A percentile compares a stretch with the other conserved stretches of the same genome.
These are phyloP conservation scores for Daedaleopsis nitida DNA, from an alignment of 768 basidiomycete species.

Conservation along the genomic window DNA sequence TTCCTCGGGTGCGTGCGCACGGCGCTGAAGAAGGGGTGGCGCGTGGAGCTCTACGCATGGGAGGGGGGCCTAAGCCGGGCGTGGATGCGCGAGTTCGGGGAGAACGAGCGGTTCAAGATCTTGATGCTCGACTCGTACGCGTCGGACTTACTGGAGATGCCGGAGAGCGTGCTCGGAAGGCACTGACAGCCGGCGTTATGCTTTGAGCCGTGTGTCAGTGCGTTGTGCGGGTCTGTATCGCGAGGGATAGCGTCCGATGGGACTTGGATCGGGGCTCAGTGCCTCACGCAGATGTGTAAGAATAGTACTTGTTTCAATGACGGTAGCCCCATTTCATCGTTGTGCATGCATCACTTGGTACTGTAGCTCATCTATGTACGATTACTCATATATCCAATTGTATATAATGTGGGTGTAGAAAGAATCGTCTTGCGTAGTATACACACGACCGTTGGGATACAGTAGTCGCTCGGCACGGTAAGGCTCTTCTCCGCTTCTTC, in stretches of 20 bases:
- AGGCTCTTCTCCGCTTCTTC: no score
- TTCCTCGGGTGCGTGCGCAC: constrained; percentile 87
- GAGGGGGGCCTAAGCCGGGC: constrained; percentile 78
- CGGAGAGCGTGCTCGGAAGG: constrained; percentile 7
- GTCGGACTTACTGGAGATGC: constrained; percentile 38
- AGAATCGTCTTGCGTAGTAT: no score
- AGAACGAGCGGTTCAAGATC: constrained; percentile 33
- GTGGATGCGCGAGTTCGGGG: constrained; percentile 75
- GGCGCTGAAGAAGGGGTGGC: constrained; percentile 89
- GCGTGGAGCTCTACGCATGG: constrained; percentile 94
- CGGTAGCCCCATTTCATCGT: background rate
- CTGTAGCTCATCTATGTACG: background rate
- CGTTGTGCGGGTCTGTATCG: background rate
- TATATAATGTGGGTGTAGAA: background rate
- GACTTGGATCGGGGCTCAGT: background rate
- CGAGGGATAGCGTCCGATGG: background rate
- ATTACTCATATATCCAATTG: background rate
- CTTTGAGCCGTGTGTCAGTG: constrained; percentile 19
- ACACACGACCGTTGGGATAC: no score
- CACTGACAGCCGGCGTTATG: constrained; percentile 20
- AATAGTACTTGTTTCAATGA: background rate
- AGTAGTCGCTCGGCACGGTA: no score
- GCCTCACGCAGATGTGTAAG: background rate
- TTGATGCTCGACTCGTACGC: constrained; percentile 40
- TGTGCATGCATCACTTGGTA: background rate